Evolutionary conservation across 345 rosid genomes (phyloP).

Genomic region (Eucalyptus cladocalyx): DNA sequence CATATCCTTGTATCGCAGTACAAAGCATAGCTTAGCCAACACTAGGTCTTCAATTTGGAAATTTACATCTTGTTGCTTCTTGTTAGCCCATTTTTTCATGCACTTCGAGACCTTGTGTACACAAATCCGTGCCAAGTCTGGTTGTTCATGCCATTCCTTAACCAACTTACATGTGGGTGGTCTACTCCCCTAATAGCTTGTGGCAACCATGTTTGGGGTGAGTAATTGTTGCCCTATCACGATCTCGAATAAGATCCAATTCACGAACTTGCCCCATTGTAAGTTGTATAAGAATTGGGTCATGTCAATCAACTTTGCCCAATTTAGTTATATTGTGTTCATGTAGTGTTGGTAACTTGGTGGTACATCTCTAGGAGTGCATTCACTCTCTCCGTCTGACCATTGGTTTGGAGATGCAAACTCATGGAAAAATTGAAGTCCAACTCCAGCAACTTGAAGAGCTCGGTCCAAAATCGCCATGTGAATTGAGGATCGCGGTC

Average conservation of each 20-base stretch:
- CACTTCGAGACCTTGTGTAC: background rate
- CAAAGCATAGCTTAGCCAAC: background rate
- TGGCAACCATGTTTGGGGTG: accelerated
- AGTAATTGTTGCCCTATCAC: background rate
- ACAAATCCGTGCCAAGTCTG: too few species aligned
- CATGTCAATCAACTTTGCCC: background rate
- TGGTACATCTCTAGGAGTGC: background rate
- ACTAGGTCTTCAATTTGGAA: background rate
- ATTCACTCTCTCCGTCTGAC: background rate
- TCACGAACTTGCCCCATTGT: accelerated
- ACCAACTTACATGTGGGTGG: accelerated
- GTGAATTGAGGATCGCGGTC: accelerated
- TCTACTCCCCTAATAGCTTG: background rate
- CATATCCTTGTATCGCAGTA: background rate
- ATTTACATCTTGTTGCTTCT: background rate
- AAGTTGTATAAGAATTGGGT: background rate
- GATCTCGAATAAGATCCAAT: background rate
- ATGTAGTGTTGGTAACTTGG: background rate
- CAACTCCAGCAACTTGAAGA: background rate
- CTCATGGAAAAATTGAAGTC: background rate
- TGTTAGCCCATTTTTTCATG: background rate
- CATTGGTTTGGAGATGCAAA: background rate
- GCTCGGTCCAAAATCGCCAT: background rate
- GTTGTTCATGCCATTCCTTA: background rate
- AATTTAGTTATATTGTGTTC: background rate